Base-by-base conservation (phyloP, 768 basidiomycete genomes). In the Collybiopsis luxurians region DNA sequence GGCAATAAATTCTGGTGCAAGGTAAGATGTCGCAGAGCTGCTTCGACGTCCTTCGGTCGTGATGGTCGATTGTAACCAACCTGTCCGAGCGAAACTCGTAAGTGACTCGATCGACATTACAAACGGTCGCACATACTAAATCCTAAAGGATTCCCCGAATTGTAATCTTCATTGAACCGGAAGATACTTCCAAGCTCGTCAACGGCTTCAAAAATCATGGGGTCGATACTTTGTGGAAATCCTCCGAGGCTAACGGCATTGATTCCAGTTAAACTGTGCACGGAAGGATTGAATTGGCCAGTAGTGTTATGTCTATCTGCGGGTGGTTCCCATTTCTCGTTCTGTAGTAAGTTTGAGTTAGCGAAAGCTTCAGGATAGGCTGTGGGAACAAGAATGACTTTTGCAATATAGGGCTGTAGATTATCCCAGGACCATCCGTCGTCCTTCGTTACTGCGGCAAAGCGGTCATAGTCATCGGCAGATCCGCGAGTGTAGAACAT, bases 401-500 rank as follows among this genome's bases (percentile, higher is more conserved):
- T 66, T 54, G 55, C 39, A 53, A 70, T 59, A 55, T 71, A 71
- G 1, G 59, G 68, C 48, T 66, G 57, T 7, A 74, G 40, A n/a
- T 55, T 64, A 17, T 71, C 58, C 73, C 73, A 73, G 12, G 62
- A 68, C 68, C 70, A 74, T 0, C 72, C 68, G 3, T 52, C 48
- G 40, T 72, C 71, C 3, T 63, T 62, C 24, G 69, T 67, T 7
- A 72, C 36, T 0, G 27, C 53, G 10, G 72, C 73, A 57, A 63
- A 73, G 5, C 68, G 64, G 58, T 75, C 65, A 44, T 63, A 73
- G 45, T 74, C 73, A 5, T 71, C 70, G n/a, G 60, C 49, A 1
- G 71, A 65, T 26, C 73, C 73, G 6, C 72, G 69, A 9, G 72
- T 71, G 45, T 71, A 75, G 2, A 64, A 57, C 66, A 69, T 67